Conservation (phyloP, 306 rosid genomes). For the Castanea mollissima region DNA sequence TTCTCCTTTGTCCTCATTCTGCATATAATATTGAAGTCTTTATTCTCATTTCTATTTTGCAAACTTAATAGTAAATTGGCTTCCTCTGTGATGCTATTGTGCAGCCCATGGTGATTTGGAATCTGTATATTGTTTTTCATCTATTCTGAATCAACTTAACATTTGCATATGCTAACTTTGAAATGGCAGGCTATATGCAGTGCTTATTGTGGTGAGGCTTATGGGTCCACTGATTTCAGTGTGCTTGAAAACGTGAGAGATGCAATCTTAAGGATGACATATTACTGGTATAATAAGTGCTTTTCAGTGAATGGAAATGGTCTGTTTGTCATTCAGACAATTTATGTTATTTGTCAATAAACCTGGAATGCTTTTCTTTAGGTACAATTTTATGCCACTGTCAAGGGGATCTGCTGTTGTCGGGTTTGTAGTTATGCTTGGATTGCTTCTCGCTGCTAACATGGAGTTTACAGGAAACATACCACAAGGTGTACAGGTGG, state of each 20-base stretch:
- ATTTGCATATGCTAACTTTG: conserved; percentile 7
- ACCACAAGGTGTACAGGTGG: conserved; percentile 81
- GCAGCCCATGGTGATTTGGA: not conserved
- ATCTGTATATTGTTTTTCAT: conserved; percentile 5
- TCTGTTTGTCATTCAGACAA: conserved; percentile 6
- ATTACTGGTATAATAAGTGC: conserved; percentile 72
- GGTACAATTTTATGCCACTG: conserved; percentile 98
- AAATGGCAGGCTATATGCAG: conserved; percentile 68
- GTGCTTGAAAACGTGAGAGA: conserved; percentile 85
- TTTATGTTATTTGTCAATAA: conserved; percentile 18
- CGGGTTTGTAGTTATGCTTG: conserved; percentile 82
- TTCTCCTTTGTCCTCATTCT: not conserved
- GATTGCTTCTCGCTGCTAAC: conserved; percentile 90
- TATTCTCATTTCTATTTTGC: not conserved
- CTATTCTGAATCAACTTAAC: conserved; percentile 11
- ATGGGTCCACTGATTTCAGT: conserved; percentile 72
- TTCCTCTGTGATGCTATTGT: not conserved
- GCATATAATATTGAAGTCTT: not conserved
- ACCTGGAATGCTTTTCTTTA: conserved; percentile 27
- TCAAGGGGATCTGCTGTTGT: conserved; percentile 92
- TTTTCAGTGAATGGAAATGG: conserved; percentile 11
- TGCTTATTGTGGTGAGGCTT: conserved; percentile 85
- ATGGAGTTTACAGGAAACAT: conserved; percentile 88
- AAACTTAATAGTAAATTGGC: too few species aligned
- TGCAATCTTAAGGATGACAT: conserved; percentile 91